Conservation (phyloP, 257 asterid genomes). For the Mitragyna speciosa region DNA sequence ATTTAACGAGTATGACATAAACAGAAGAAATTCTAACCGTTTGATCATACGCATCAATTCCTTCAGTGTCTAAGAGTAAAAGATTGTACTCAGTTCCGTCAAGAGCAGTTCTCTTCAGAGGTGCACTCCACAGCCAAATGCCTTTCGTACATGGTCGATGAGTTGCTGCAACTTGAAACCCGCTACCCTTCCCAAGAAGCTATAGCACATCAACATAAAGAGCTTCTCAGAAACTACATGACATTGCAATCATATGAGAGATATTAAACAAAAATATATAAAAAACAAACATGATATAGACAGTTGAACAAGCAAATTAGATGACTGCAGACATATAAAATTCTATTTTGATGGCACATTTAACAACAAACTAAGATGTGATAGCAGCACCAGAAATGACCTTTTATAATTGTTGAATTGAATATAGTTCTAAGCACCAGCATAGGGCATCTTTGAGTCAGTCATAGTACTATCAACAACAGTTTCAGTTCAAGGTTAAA, state of each 20-base stretch:
- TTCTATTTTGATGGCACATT: neutral
- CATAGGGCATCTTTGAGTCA: neutral
- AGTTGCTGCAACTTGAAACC: slow-evolving; percentile 96
- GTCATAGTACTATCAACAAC: neutral
- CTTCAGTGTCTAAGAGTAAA: slow-evolving; percentile 88
- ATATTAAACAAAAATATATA: neutral
- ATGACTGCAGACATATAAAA: neutral
- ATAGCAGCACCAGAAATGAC: neutral
- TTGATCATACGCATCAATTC: slow-evolving; percentile 99
- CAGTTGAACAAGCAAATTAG: neutral
- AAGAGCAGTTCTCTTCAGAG: slow-evolving; percentile 79
- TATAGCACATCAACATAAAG: slow-evolving; percentile 30
- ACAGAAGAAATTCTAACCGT: slow-evolving; percentile 60
- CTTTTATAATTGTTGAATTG: too few relatives aligned
- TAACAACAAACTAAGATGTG: neutral
- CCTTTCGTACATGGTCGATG: slow-evolving; percentile 99
- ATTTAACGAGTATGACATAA: neutral
- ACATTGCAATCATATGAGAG: neutral
- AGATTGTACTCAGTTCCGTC: slow-evolving; percentile 98
- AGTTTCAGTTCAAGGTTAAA: neutral
- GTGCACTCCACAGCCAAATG: slow-evolving; percentile 99
- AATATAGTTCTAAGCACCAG: neutral
- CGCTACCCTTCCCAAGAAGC: slow-evolving; percentile 99
- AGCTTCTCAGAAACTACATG: neutral
- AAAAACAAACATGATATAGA: neutral